A percentile compares a stretch with the other conserved stretches of the same genome.
Evolutionary conservation across 805 yeast genomes (phyloP).

Genomic region (Yamadazyma phyllophila): DNA sequence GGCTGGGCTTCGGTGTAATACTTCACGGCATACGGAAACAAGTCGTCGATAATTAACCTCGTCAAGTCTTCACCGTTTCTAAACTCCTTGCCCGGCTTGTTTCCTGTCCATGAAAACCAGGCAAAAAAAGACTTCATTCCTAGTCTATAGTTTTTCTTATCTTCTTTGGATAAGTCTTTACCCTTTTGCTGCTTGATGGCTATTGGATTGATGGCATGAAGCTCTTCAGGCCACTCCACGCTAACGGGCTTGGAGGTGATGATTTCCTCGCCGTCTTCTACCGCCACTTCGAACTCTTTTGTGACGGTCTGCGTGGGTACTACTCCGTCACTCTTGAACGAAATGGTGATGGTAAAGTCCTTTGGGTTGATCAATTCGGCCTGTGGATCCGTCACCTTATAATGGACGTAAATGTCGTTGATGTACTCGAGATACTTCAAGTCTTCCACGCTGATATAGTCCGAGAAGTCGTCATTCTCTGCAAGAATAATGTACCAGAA

Average conservation of each 20-base stretch:
- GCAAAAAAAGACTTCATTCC: conserved; percentile 86
- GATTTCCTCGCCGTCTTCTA: conserved; percentile 54
- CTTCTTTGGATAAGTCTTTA: conserved; percentile 43
- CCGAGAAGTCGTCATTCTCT: conserved; percentile 81
- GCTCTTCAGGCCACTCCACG: conserved; percentile 68
- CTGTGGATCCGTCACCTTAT: conserved; percentile 34
- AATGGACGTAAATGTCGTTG: conserved; percentile 59
- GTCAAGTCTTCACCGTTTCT: conserved; percentile 80
- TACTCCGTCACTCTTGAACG: conserved; percentile 45
- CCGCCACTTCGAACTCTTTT: conserved; percentile 53
- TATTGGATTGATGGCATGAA: conserved; percentile 55
- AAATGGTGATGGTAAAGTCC: conserved; percentile 59
- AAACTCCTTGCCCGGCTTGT: conserved; percentile 72
- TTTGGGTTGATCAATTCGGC: conserved; percentile 30
- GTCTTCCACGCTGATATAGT: conserved; percentile 73
- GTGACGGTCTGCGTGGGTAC: conserved; percentile 57
- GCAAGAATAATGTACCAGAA: conserved; percentile 90
- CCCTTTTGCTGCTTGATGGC: conserved; percentile 41
- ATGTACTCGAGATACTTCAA: conserved; percentile 70
- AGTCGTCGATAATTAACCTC: conserved; percentile 66
- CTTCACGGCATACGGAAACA: conserved; percentile 82
- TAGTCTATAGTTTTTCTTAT: conserved; percentile 58
- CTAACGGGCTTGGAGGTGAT: conserved; percentile 53
- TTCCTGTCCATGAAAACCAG: conserved; percentile 85
- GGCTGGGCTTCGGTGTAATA: conserved; percentile 76